Conservation (phyloP, 345 rosid genomes). For the Citrus glauca region DNA sequence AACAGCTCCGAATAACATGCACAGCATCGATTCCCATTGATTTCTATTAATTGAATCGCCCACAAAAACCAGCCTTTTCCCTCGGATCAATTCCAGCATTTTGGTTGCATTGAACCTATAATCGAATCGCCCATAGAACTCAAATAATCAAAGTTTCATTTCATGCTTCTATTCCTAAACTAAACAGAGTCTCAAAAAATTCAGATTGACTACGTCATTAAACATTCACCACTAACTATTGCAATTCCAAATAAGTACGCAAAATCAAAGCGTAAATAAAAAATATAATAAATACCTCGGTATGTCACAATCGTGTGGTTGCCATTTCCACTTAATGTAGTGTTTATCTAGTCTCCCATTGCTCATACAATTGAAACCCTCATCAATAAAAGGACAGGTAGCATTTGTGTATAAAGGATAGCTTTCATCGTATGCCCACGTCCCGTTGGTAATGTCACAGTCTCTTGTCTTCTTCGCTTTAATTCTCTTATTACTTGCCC, state of each 20-base stretch:
- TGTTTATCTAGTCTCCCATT: slow-evolving; percentile 71
- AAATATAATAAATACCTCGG: slow-evolving; percentile 49
- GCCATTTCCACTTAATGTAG: slow-evolving; percentile 90
- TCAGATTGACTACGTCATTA: neutral
- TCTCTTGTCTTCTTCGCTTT: slow-evolving; percentile 23
- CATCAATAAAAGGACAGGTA: slow-evolving; percentile 89
- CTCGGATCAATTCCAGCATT: slow-evolving; percentile 74
- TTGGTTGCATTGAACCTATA: slow-evolving; percentile 77
- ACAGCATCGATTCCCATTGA: slow-evolving; percentile 97
- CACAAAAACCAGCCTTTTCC: slow-evolving; percentile 88
- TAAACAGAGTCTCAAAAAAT: neutral
- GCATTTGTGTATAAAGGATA: slow-evolving; percentile 67
- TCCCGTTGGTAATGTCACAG: slow-evolving; percentile 72
- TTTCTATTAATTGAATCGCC: slow-evolving; percentile 95
- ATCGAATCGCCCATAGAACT: neutral
- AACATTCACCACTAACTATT: neutral
- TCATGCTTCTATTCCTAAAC: neutral
- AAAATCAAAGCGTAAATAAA: neutral
- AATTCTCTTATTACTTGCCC: slow-evolving; percentile 1
- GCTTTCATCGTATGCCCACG: slow-evolving; percentile 75
- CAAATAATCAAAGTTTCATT: neutral
- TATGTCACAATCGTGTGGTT: slow-evolving; percentile 62
- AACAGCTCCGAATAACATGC: slow-evolving; percentile 68
- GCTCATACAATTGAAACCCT: slow-evolving; percentile 78
- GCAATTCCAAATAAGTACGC: neutral